These are phyloP conservation scores for Neonectria neomacrospora DNA, from an alignment of 2,329 filamentous ascomycete genomes.

Conservation along the genomic window DNA sequence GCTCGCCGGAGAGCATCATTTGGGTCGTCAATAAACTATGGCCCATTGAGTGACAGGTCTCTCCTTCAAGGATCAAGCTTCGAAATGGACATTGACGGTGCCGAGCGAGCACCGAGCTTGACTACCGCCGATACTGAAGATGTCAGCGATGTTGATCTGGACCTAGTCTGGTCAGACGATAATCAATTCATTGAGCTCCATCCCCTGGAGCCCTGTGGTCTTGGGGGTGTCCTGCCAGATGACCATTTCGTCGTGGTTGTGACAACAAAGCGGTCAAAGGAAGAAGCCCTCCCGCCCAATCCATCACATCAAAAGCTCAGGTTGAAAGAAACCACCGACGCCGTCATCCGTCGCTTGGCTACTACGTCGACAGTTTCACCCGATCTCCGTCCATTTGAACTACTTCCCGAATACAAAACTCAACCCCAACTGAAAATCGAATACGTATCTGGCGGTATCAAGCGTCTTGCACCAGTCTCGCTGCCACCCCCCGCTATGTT, in stretches of 20 bases:
- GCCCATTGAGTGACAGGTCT: slow-evolving; percentile 60
- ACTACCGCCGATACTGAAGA: slow-evolving; percentile 51
- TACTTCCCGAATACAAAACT: not conserved
- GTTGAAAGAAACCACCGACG: slow-evolving; percentile 50
- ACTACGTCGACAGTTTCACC: slow-evolving; percentile 56
- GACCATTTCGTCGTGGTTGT: slow-evolving; percentile 71
- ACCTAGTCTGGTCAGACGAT: slow-evolving; percentile 59
- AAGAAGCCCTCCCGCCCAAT: slow-evolving; percentile 28
- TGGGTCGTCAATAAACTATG: slow-evolving; percentile 61
- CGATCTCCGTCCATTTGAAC: slow-evolving; percentile 10
- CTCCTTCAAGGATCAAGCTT: slow-evolving; percentile 31
- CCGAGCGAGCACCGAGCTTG: slow-evolving; percentile 44
- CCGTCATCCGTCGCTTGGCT: slow-evolving; percentile 56
- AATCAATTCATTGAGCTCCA: slow-evolving; percentile 53
- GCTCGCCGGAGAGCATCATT: slow-evolving; percentile 57
- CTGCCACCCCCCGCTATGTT: slow-evolving; percentile 65
- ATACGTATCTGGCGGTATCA: slow-evolving; percentile 57
- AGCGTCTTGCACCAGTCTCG: slow-evolving; percentile 57
- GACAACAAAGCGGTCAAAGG: slow-evolving; percentile 58
- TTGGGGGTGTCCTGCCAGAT: slow-evolving; percentile 70
- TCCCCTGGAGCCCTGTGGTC: slow-evolving; percentile 66
- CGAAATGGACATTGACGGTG: slow-evolving; percentile 46
- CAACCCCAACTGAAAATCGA: slow-evolving; percentile 53
- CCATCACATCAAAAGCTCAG: slow-evolving; percentile 11
- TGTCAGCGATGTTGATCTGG: slow-evolving; percentile 55